phyloP scores from a whole-genome alignment of 164 flowering plant species.

The Stephania japonica region DNA sequence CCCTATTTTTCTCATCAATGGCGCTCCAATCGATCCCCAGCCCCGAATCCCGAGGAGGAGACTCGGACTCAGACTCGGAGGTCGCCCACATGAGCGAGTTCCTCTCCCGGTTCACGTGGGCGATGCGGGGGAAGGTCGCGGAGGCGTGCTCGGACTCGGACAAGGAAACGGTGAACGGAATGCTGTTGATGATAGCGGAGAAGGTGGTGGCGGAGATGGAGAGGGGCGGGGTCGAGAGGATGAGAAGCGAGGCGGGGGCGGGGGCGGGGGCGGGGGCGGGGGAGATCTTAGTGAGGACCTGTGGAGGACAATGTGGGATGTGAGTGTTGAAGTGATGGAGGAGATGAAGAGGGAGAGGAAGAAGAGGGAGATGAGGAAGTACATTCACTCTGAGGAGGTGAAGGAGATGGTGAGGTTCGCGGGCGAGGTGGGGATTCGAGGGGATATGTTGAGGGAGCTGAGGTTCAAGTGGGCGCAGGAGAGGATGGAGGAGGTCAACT shows the following conservation, averaged over 20 bases:
- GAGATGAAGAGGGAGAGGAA: conserved; percentile 74
- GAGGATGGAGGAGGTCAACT: conserved; percentile 73
- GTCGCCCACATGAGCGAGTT: conserved; percentile 62
- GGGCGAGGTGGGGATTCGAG: conserved; percentile 76
- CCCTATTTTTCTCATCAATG: conserved; percentile 10
- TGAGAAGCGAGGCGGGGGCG: conserved; percentile 24
- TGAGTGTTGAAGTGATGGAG: conserved; percentile 53
- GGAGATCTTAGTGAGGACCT: conserved; percentile 76
- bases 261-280: conserved; percentile 18
- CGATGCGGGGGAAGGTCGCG: conserved; percentile 60
- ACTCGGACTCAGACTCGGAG: conserved; percentile 24
- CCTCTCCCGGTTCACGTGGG: conserved; percentile 70
- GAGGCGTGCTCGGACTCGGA: conserved; percentile 53
- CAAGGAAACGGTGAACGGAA: conserved; percentile 58
- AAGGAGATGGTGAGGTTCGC: conserved; percentile 80
- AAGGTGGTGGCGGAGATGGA: conserved; percentile 73
- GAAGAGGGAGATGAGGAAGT: conserved; percentile 81
- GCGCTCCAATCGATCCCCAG: conserved; percentile 19
- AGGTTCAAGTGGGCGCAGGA: conserved; percentile 93
- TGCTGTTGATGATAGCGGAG: conserved; percentile 64
- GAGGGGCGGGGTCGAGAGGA: conserved; percentile 41
- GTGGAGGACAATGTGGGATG: conserved; percentile 84
- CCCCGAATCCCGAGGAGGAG: conserved; percentile 8
- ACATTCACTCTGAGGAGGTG: conserved; percentile 60
- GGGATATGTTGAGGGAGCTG: conserved; percentile 82